Percentiles rank a stretch among this genome's conserved stretches.
These are phyloP conservation scores for Metschnikowia aberdeeniae DNA, from an alignment of 805 yeast genomes.

Conservation along the genomic window DNA sequence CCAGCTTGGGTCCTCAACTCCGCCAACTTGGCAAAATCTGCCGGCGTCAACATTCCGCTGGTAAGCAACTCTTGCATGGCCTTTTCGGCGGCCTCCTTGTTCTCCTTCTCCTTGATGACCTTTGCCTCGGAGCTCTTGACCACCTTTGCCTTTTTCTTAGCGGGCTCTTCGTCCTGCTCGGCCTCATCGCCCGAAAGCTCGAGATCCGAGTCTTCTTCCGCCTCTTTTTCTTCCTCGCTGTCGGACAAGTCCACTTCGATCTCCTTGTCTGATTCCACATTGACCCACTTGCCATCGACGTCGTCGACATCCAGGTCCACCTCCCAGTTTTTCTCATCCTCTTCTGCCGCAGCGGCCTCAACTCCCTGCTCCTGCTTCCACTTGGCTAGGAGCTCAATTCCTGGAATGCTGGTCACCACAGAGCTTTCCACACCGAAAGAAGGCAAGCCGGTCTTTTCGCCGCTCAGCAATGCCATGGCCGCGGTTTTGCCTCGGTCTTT, in stretches of 20 bases:
- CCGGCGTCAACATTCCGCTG: slow-evolving; percentile 88
- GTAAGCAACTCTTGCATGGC: slow-evolving; percentile 55
- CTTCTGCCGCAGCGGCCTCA: slow-evolving; percentile 47
- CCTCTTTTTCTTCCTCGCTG: slow-evolving; percentile 29
- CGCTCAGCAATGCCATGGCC: slow-evolving; percentile 66
- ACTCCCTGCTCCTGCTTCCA: slow-evolving; percentile 70
- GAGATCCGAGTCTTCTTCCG: slow-evolving; percentile 23
- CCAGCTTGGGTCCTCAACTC: slow-evolving; percentile 86
- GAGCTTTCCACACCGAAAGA: slow-evolving; percentile 72
- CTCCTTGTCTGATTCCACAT: slow-evolving; percentile 78
- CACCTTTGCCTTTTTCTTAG: slow-evolving; percentile 28
- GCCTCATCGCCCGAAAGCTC: slow-evolving; percentile 32
- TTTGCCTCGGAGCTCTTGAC: slow-evolving; percentile 17
- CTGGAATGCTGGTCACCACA: slow-evolving; percentile 73
- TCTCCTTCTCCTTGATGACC: slow-evolving; percentile 14
- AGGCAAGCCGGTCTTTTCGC: slow-evolving; percentile 48
- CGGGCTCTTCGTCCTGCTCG: slow-evolving; percentile 20
- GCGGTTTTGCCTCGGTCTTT: slow-evolving; percentile 95
- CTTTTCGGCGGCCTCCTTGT: slow-evolving; percentile 20
- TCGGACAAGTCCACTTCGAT: slow-evolving; percentile 47
- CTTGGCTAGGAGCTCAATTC: slow-evolving; percentile 81
- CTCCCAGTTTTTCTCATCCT: slow-evolving; percentile 53
- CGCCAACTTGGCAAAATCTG: slow-evolving; percentile 93
- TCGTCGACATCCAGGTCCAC: slow-evolving; percentile 55
- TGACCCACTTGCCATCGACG: slow-evolving; percentile 90